Percentiles rank a stretch among this genome's conserved stretches.
These are phyloP conservation scores for Talaromyces marneffei DNA, from an alignment of 2,329 filamentous ascomycete genomes.

Conservation along the genomic window DNA sequence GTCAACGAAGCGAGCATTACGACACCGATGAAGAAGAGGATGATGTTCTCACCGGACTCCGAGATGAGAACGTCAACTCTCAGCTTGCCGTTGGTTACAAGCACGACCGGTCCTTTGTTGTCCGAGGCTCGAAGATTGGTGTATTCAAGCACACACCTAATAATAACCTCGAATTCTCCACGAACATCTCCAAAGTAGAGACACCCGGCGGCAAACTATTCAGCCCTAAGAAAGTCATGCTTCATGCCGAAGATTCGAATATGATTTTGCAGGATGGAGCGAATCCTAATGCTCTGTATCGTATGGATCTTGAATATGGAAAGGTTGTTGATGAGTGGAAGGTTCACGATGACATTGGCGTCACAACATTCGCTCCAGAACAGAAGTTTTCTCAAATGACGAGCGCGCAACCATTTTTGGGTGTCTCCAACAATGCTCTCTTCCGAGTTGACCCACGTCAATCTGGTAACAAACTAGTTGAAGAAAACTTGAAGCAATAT, in stretches of 20 bases:
- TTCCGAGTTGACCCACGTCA: constrained; percentile 92
- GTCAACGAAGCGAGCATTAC: constrained; percentile 65
- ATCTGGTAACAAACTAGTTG: constrained; percentile 84
- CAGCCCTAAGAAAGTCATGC: constrained; percentile 93
- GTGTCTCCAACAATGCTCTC: constrained; percentile 84
- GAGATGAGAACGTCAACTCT: constrained; percentile 82
- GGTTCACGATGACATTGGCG: constrained; percentile 89
- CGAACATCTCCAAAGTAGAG: constrained; percentile 92
- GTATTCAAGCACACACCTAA: constrained; percentile 95
- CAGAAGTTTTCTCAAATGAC: constrained; percentile 97
- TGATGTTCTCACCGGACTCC: constrained; percentile 60
- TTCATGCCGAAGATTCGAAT: constrained; percentile 83
- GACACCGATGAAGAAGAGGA: constrained; percentile 75
- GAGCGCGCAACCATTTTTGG: constrained; percentile 87
- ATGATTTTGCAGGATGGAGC: constrained; percentile 78
- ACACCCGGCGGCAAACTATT: constrained; percentile 83
- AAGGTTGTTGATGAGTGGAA: constrained; percentile 99
- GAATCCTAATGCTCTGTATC: constrained; percentile 86
- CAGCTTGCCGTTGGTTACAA: constrained; percentile 95
- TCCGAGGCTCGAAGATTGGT: constrained; percentile 94
- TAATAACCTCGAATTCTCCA: constrained; percentile 91
- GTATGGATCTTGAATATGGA: constrained; percentile 96
- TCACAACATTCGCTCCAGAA: constrained; percentile 86
- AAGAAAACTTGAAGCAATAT: constrained; percentile 91
- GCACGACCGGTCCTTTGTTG: constrained; percentile 93